Base-by-base conservation (phyloP, 108 stramenopile genomes). In the Mayamaea pseudoterrestris region DNA sequence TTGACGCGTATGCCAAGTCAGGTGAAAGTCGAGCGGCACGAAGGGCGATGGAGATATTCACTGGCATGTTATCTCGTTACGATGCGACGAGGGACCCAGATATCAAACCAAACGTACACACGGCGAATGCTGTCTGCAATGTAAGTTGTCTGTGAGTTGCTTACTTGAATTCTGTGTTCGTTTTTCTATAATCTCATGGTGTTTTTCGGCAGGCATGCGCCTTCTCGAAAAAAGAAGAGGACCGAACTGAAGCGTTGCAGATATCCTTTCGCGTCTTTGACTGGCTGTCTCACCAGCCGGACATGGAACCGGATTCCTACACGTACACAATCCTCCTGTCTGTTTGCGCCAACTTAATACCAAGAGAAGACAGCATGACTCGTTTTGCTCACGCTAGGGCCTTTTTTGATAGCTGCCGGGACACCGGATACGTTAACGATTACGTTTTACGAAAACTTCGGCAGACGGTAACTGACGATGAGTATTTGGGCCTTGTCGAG, bases 321-420 rank as follows among this genome's bases (percentile, higher is more conserved):
- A 90, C 87, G 1, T 90, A 81, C 64, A 90, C 87, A 7, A 90
- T 90, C 37, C 66, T 90, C 36, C 66, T 90, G 1, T 90, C 87
- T 7, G 87, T 90, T 13, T 81, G 80, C 49, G 60, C 87, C 37
- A 90, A 90, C 44, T 75, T 90, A 27, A 61, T 90, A 51, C 80
- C 80, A 11, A 66, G 71, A 35, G 77, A 90, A 41, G 73, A 88
- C 37, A 26, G 56, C 3, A 28, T 23, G 1, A 41, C 60, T 14
- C 63, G 82, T 20, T 84, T 58, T 57, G 51, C 65, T 8, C 69
- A 78, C 44, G 82, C 87, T 13, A 65, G 64, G 47, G 66, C 57
- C 13, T 62, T 89, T 40, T 90, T 90, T 42, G 61, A 79, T 11
- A 68, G 75, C 40, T 90, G 87, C 50, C 81, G 82, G 30, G 58